Base-by-base conservation (phyloP, 2,329 filamentous ascomycete genomes). In the Raffaelea ambrosiae region DNA sequence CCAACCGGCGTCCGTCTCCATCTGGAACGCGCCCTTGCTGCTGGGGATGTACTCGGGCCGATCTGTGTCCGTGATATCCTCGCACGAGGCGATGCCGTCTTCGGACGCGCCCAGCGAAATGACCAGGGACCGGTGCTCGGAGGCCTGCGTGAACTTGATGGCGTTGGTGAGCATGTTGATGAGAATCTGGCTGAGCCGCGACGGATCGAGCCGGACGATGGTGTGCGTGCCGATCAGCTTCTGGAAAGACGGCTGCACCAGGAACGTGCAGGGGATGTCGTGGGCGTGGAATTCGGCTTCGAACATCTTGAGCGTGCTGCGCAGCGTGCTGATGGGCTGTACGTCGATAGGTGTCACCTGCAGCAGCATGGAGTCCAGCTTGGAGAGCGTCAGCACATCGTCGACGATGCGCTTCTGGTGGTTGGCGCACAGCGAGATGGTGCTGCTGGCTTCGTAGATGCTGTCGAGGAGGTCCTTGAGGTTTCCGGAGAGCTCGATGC, bases 331-430 rank as follows among this genome's bases (percentile, higher is more conserved):
- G 40, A 84, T 67, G 0, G 85, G 84, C 55, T 85, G 79, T 3
- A 82, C 77, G 19, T 81, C 79, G 11, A 82, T 77, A 0, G 86
- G 86, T 1, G 83, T 83, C 3, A 90, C 81, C 2, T 83, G 73
- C 7, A 90, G 67, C 62, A 89, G 77, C 29, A 83, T 81, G 2
- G 84, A 86, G 57, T 91, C 85, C 20, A 91, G 74, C 58, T 90
- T 87, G 3, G 81, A 85, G 48, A 86, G 72, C 1, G 81, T 86
- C 22, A 87, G 65, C 11, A 87, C 81, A 57, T 87, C 83, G 54
- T 87, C 82, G 16, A 87, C 80, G 36, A 88, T 86, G 7, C 81
- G 72, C 63, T 89, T 89, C 62, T 90, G 84, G 64, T 88, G 87
- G 58, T 81, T 86, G 45, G 85, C 84, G 62, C 87, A 93, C 14